These are phyloP conservation scores for Ilyonectria destructans DNA, from an alignment of 2,329 filamentous ascomycete genomes.

Conservation along the genomic window DNA sequence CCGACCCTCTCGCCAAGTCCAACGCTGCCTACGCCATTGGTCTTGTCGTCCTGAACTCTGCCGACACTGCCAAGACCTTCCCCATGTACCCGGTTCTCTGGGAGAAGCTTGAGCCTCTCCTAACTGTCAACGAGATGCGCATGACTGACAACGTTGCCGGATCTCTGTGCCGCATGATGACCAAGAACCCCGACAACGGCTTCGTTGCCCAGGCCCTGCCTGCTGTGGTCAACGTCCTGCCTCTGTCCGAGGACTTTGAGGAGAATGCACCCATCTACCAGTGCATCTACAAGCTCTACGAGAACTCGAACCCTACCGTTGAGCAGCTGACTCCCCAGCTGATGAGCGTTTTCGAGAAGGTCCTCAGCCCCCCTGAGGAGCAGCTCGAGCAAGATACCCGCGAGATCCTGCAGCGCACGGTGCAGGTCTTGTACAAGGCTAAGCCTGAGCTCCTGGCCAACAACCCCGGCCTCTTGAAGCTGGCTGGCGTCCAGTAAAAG, in stretches of 20 bases:
- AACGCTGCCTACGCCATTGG: slow-evolving; percentile 95
- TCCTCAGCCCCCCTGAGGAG: slow-evolving; percentile 80
- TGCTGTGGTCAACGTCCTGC: slow-evolving; percentile 83
- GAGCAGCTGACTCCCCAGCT: slow-evolving; percentile 80
- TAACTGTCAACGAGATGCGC: slow-evolving; percentile 83
- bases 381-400: slow-evolving; percentile 84
- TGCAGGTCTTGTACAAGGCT: slow-evolving; percentile 63
- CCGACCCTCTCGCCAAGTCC: slow-evolving; percentile 92
- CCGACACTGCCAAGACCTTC: slow-evolving; percentile 78
- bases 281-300: slow-evolving; percentile 90
- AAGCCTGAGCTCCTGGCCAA: slow-evolving; percentile 54
- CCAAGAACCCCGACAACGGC: slow-evolving; percentile 86
- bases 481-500: slow-evolving; percentile 51
- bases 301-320: slow-evolving; percentile 78
- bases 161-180: slow-evolving; percentile 93
- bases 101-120: slow-evolving; percentile 87
- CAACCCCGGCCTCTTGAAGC: slow-evolving; percentile 52
- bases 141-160: slow-evolving; percentile 95
- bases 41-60: slow-evolving; percentile 86
- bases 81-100: slow-evolving; percentile 86
- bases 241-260: slow-evolving; percentile 93
- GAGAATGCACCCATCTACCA: slow-evolving; percentile 96
- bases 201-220: slow-evolving; percentile 88
- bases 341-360: slow-evolving; percentile 80
- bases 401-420: slow-evolving; percentile 76